Evolutionary conservation across 345 rosid species (phyloP).

Genomic region (Corchorus capsularis): DNA sequence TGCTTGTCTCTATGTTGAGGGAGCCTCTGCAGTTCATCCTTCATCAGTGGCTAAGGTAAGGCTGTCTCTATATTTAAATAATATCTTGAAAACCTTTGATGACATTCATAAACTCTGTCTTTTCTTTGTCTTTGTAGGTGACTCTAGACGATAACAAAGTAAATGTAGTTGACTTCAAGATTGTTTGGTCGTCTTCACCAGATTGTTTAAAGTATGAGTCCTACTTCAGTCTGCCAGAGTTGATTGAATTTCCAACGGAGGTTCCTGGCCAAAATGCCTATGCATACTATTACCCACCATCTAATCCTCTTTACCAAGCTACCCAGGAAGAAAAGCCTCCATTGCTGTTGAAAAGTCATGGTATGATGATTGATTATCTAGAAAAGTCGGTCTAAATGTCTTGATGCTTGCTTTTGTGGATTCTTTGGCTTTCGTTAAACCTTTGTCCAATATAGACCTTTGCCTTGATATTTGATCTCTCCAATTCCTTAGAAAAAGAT

Average conservation of each 20-base stretch:
- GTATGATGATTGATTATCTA: conserved; percentile 38
- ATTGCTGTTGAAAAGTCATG: conserved; percentile 83
- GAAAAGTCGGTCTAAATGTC: background rate
- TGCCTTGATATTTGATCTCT: background rate
- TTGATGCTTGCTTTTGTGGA: background rate
- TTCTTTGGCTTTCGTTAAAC: background rate
- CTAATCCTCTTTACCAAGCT: conserved; percentile 64
- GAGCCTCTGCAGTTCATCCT: conserved; percentile 82
- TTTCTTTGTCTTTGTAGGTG: conserved; percentile 52
- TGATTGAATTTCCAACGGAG: conserved; percentile 88
- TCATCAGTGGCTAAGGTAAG: conserved; percentile 85
- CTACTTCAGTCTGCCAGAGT: conserved; percentile 81
- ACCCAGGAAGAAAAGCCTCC: conserved; percentile 84
- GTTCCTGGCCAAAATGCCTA: conserved; percentile 83
- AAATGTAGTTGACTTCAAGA: conserved; percentile 53
- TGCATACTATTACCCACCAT: conserved; percentile 87
- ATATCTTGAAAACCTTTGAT: background rate
- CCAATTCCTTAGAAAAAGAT: background rate
- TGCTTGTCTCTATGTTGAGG: conserved; percentile 71
- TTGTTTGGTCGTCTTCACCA: conserved; percentile 88
- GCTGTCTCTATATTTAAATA: conserved; percentile 8
- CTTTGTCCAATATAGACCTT: background rate
- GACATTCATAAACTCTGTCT: background rate
- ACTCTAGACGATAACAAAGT: conserved; percentile 55
- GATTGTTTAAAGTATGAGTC: conserved; percentile 63